A percentile compares a stretch with the other conserved stretches of the same genome.
Conservation (phyloP, 768 basidiomycete genomes). For the Boletellus emodensis region DNA sequence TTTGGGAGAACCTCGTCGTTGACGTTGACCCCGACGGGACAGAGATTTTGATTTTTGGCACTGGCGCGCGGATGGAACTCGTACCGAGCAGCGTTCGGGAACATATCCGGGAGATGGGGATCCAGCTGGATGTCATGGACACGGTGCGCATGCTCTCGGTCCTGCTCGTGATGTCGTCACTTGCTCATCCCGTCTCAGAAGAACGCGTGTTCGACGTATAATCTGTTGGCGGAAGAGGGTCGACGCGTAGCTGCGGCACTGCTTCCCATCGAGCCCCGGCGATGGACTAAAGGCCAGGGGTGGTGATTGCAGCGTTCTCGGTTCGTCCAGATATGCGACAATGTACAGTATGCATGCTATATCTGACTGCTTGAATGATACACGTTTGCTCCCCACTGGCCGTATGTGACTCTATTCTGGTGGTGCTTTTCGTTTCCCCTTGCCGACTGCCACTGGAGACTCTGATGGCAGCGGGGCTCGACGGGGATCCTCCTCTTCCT, state of each 20-base stretch:
- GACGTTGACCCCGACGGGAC: neutral
- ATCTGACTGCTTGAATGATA: slow-evolving; percentile 9
- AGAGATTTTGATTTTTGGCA: slow-evolving; percentile 92
- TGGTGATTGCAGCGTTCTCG: neutral
- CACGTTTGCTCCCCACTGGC: neutral
- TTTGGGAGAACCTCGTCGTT: neutral
- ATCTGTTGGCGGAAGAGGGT: slow-evolving; percentile 90
- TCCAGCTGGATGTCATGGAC: slow-evolving; percentile 86
- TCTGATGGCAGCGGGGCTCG: slow-evolving; percentile 30
- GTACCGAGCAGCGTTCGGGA: slow-evolving; percentile 64
- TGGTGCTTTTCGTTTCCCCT: slow-evolving; percentile 63
- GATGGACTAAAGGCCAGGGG: slow-evolving; percentile 42
- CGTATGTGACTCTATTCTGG: slow-evolving; percentile 18
- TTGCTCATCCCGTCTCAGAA: slow-evolving; percentile 41
- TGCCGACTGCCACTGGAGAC: slow-evolving; percentile 25
- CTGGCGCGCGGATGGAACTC: slow-evolving; percentile 66
- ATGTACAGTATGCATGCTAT: slow-evolving; percentile 16
- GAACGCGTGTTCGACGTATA: slow-evolving; percentile 95
- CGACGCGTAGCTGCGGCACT: slow-evolving; percentile 88
- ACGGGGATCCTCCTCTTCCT: slow-evolving; percentile 49
- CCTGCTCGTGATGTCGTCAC: neutral
- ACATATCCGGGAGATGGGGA: slow-evolving; percentile 70
- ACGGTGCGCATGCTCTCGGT: slow-evolving; percentile 44
- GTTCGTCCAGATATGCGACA: neutral
- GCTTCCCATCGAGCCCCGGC: slow-evolving; percentile 56